Evolutionary conservation across 306 rosid species (phyloP).

Genomic region (Dicorynia guianensis): DNA sequence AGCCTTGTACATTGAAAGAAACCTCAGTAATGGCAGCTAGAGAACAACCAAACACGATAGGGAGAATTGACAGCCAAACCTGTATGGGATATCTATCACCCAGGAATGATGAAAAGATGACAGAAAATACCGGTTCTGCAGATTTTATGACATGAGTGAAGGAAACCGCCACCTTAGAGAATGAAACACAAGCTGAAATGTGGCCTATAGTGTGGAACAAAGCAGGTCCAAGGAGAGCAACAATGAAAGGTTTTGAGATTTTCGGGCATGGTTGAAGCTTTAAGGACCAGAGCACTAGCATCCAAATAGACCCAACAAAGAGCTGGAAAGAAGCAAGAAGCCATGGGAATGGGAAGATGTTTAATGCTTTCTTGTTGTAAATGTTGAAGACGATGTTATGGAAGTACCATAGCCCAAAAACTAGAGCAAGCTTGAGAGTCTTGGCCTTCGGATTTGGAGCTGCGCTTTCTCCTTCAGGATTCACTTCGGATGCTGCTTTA

Average conservation of each 20-base stretch:
- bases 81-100: slow-evolving; percentile 82
- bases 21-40: slow-evolving; percentile 90
- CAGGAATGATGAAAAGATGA: slow-evolving; percentile 70
- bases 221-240: slow-evolving; percentile 95
- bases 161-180: slow-evolving; percentile 95
- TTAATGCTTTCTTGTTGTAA: slow-evolving; percentile 83
- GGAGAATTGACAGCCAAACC: slow-evolving; percentile 92
- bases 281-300: slow-evolving; percentile 78
- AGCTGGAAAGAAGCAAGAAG: slow-evolving; percentile 96
- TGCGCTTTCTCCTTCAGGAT: slow-evolving; percentile 55
- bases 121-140: slow-evolving; percentile 90
- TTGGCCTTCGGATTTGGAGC: slow-evolving; percentile 52
- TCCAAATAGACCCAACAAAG: slow-evolving; percentile 88
- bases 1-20: slow-evolving; percentile 81
- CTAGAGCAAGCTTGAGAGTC: slow-evolving; percentile 63
- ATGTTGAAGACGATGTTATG: slow-evolving; percentile 92
- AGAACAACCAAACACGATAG: slow-evolving; percentile 91
- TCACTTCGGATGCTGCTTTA: slow-evolving; percentile 57
- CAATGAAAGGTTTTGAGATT: slow-evolving; percentile 71
- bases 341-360: slow-evolving; percentile 91
- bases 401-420: slow-evolving; percentile 89
- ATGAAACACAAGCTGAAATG: slow-evolving; percentile 92
- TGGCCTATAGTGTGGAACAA: slow-evolving; percentile 96
- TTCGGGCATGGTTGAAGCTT: slow-evolving; percentile 88
- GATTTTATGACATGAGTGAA: slow-evolving; percentile 98